These are phyloP conservation scores for Neopestalotiopsis sp. DNA, from an alignment of 2,329 filamentous ascomycete species.

Conservation along the genomic window DNA sequence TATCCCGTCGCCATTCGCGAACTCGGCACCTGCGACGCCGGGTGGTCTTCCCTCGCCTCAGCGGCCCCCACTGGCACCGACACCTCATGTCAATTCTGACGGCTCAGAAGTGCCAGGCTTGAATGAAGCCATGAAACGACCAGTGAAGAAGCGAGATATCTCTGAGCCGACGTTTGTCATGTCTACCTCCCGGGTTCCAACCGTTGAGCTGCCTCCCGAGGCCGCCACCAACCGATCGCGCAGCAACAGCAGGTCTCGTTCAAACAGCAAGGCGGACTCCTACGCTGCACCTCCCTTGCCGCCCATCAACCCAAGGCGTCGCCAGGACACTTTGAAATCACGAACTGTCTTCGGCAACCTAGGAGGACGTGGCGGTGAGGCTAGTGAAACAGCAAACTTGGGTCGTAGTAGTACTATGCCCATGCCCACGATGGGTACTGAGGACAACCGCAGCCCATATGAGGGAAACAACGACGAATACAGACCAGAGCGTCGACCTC, in stretches of 20 bases:
- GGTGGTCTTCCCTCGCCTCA: slow-evolving; percentile 36
- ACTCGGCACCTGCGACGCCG: slow-evolving; percentile 40
- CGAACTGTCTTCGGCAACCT: slow-evolving; percentile 47
- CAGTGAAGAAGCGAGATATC: slow-evolving; percentile 52
- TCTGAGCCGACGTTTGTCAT: slow-evolving; percentile 55
- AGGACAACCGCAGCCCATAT: slow-evolving; percentile 33
- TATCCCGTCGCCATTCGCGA: slow-evolving; percentile 39
- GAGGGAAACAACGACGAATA: slow-evolving; percentile 46
- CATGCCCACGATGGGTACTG: slow-evolving; percentile 19
- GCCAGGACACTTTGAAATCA: slow-evolving; percentile 40
- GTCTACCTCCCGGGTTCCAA: slow-evolving; percentile 50
- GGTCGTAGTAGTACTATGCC: slow-evolving; percentile 20
- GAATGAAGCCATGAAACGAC: slow-evolving; percentile 45
- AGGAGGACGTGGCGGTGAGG: slow-evolving; percentile 40
- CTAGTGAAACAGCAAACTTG: slow-evolving; percentile 33
- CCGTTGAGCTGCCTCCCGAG: slow-evolving; percentile 43
- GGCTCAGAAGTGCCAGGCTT: slow-evolving; percentile 33
- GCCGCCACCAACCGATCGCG: slow-evolving; percentile 37
- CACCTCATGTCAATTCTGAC: slow-evolving; percentile 30
- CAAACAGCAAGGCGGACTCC: slow-evolving; percentile 41
- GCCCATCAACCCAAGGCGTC: slow-evolving; percentile 63
- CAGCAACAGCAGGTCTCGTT: slow-evolving; percentile 43
- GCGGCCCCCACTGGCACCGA: slow-evolving; percentile 39
- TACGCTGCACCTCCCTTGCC: slow-evolving; percentile 55
- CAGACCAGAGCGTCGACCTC: slow-evolving; percentile 41